phyloP scores from a whole-genome alignment of 2,329 filamentous ascomycete genomes.

The Neonectria punicea region DNA sequence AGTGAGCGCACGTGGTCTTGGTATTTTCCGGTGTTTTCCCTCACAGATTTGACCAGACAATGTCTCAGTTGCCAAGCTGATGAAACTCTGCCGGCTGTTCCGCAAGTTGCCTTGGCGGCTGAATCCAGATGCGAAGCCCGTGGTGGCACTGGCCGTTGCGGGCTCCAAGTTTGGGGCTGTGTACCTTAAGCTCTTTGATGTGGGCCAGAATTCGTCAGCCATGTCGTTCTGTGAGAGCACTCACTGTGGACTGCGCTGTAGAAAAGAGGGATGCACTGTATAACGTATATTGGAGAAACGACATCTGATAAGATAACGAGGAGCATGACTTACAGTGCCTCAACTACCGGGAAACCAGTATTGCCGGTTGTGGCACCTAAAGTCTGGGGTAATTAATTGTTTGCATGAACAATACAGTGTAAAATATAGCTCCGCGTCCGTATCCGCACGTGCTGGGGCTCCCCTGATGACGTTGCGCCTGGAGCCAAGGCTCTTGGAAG shows the following conservation, averaged over 20 bases:
- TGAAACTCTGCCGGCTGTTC: constrained; percentile 9
- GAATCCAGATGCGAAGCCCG: neutral
- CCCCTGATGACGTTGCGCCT: constrained; percentile 22
- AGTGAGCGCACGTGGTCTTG: neutral
- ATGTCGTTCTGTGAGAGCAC: neutral
- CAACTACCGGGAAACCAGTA: neutral
- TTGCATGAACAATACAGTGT: neutral
- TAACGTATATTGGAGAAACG: neutral
- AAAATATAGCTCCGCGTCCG: neutral
- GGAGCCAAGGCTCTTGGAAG: constrained; percentile 32
- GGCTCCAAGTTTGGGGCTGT: constrained; percentile 14
- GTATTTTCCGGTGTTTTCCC: neutral
- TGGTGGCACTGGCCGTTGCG: neutral
- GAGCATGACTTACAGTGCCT: neutral
- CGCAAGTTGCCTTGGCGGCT: constrained; percentile 18
- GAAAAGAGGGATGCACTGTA: neutral
- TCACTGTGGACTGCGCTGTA: neutral
- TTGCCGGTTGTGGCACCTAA: neutral
- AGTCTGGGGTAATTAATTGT: neutral
- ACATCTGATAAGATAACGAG: neutral
- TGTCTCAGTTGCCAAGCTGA: neutral
- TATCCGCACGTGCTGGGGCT: neutral
- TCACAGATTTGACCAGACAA: neutral
- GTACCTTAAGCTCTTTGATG: neutral
- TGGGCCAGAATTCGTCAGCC: constrained; percentile 5